Evolutionary conservation across 805 yeast genomes (phyloP).

Genomic region (Kluyveromyces aestuarii): DNA sequence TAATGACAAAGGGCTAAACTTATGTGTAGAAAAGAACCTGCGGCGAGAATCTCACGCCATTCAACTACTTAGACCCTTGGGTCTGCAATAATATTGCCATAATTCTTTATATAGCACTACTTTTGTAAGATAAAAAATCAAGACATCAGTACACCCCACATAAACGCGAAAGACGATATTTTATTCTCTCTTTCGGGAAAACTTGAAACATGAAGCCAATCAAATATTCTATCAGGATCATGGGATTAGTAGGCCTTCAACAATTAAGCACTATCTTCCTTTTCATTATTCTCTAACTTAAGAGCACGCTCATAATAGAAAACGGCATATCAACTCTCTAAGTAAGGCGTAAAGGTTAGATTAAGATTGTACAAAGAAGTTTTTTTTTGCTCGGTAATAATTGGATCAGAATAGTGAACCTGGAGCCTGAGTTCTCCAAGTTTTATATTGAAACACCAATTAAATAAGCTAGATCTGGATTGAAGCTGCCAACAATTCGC

Average conservation of each 20-base stretch:
- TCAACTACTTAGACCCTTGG: too few species aligned
- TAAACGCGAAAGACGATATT: conserved; percentile 2
- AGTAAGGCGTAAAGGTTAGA: too few species aligned
- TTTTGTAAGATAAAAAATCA: not conserved
- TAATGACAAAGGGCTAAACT: too few species aligned
- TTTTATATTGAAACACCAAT: not conserved
- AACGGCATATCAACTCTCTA: too few species aligned
- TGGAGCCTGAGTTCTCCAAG: not conserved
- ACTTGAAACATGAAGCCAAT: conserved; percentile 1
- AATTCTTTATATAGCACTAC: too few species aligned
- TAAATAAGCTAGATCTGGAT: not conserved
- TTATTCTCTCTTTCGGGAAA: conserved; percentile 3
- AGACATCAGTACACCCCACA: not conserved
- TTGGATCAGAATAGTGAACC: not conserved
- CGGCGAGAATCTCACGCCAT: too few species aligned
- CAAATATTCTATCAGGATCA: not conserved
- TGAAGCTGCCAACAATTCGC: not conserved
- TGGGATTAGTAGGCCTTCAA: not conserved
- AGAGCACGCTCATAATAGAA: too few species aligned
- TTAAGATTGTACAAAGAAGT: not conserved
- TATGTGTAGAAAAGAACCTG: too few species aligned
- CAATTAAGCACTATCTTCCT: not conserved
- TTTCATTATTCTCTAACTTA: too few species aligned
- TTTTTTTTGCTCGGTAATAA: not conserved
- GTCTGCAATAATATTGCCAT: too few species aligned